These are phyloP conservation scores for Diutina mesorugosa DNA, from an alignment of 1,139 yeast species.

Conservation along the genomic window DNA sequence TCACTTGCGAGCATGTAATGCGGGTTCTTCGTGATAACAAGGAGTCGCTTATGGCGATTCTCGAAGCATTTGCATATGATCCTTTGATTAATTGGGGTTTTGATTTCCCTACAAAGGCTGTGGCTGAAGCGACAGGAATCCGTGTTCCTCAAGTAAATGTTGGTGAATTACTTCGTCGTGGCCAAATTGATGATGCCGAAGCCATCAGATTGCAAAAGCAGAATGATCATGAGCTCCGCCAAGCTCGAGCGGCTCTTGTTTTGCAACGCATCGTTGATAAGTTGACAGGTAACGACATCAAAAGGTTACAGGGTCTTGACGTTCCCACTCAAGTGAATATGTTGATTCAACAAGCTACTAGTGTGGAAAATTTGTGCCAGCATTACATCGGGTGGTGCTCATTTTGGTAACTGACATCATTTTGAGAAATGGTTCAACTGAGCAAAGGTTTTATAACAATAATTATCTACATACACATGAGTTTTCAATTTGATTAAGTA, in stretches of 20 bases:
- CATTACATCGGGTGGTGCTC: conserved; percentile 99
- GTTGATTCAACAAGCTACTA: conserved; percentile 90
- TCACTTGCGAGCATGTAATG: conserved; percentile 97
- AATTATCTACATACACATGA: too few species aligned
- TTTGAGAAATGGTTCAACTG: too few species aligned
- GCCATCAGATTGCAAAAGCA: conserved; percentile 59
- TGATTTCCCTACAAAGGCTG: conserved; percentile 75
- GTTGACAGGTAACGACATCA: conserved; percentile 87
- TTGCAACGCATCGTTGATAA: conserved; percentile 85
- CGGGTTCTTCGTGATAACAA: conserved; percentile 83
- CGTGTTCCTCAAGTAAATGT: conserved; percentile 54
- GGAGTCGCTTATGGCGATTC: conserved; percentile 93
- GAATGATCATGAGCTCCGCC: conserved; percentile 69
- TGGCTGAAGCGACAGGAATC: conserved; percentile 62
- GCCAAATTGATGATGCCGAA: conserved; percentile 67
- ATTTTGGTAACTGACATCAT: conserved; percentile 50
- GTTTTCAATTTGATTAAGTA: too few species aligned
- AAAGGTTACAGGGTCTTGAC: conserved; percentile 53
- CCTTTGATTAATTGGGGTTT: conserved; percentile 99
- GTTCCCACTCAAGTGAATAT: conserved; percentile 89
- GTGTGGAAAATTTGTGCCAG: conserved; percentile 90
- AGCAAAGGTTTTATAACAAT: too few species aligned
- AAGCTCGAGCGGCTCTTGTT: conserved; percentile 86
- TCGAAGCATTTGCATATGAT: conserved; percentile 97
- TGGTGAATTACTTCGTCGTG: conserved; percentile 54